phyloP scores from a whole-genome alignment of 2,329 filamentous ascomycete genomes.

The Teratosphaeria pseudoeucalypti region DNA sequence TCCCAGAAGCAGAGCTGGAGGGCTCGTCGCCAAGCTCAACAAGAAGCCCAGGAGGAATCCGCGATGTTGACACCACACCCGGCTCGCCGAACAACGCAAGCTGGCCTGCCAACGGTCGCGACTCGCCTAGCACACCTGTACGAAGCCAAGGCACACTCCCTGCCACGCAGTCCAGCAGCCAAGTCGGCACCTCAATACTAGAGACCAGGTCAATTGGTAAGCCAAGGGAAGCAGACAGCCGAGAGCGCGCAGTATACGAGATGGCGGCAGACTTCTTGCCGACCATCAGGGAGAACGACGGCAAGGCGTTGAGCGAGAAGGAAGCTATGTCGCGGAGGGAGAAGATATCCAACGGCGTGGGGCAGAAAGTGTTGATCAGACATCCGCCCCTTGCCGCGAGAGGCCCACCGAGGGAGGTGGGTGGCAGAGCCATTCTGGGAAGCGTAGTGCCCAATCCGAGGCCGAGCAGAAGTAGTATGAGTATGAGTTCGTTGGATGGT shows the following conservation, averaged over 20 bases:
- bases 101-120: constrained; percentile 6
- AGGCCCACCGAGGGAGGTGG: neutral
- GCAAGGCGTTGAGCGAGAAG: constrained; percentile 38
- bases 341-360: constrained; percentile 36
- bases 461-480: neutral
- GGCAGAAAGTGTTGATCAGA: neutral
- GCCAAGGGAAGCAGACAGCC: constrained; percentile 19
- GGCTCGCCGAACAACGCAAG: neutral
- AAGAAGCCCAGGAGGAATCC: neutral
- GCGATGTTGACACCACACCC: neutral
- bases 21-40: constrained; percentile 11
- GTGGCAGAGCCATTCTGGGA: neutral
- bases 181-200: neutral
- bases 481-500: neutral
- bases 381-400: neutral
- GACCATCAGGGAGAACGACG: constrained; percentile 40
- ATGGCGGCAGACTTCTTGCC: constrained; percentile 49
- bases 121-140: constrained; percentile 10
- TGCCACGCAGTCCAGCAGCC: constrained; percentile 11
- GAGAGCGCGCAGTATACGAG: constrained; percentile 29
- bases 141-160: constrained; percentile 19
- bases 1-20: constrained; percentile 38
- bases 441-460: neutral
- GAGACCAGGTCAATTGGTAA: neutral
- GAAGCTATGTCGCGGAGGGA: constrained; percentile 38